phyloP scores from a whole-genome alignment of 148 eudicot species.

The Amaranthus palmeri region DNA sequence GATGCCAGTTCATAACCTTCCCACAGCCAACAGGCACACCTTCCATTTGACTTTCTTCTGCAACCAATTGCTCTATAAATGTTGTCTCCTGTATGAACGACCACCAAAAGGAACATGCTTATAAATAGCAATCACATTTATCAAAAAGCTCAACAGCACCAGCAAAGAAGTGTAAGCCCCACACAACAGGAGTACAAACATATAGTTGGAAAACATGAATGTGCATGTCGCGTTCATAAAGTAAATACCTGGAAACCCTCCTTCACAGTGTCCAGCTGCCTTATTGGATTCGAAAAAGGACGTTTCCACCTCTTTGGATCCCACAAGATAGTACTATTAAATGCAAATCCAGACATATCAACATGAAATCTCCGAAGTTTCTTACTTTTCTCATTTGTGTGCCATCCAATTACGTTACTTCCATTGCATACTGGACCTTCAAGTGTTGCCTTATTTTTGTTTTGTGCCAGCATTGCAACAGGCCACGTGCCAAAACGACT shows the following conservation, averaged over 20 bases:
- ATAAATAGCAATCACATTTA: conserved; percentile 2
- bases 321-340: conserved; percentile 96
- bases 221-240: background rate
- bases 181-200: background rate
- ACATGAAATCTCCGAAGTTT: conserved; percentile 91
- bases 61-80: conserved; percentile 87
- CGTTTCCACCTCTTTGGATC: conserved; percentile 88
- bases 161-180: background rate
- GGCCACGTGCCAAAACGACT: conserved; percentile 99
- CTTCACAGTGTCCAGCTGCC: conserved; percentile 83
- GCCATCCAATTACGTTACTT: conserved; percentile 85
- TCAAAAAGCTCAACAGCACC: background rate
- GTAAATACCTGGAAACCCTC: conserved; percentile 86
- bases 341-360: conserved; percentile 98
- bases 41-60: conserved; percentile 95
- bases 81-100: conserved; percentile 69
- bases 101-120: conserved; percentile 2
- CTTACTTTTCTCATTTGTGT: conserved; percentile 98
- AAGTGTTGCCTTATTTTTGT: conserved; percentile 74
- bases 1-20: conserved; percentile 91
- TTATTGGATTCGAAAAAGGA: conserved; percentile 52
- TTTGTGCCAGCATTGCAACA: conserved; percentile 87
- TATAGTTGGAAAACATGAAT: background rate
- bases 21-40: conserved; percentile 55
- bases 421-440: conserved; percentile 95